Percentiles rank a stretch among this genome's conserved stretches.
These are phyloP conservation scores for Hypericum androsaemum DNA, from an alignment of 345 rosid species.

Conservation along the genomic window DNA sequence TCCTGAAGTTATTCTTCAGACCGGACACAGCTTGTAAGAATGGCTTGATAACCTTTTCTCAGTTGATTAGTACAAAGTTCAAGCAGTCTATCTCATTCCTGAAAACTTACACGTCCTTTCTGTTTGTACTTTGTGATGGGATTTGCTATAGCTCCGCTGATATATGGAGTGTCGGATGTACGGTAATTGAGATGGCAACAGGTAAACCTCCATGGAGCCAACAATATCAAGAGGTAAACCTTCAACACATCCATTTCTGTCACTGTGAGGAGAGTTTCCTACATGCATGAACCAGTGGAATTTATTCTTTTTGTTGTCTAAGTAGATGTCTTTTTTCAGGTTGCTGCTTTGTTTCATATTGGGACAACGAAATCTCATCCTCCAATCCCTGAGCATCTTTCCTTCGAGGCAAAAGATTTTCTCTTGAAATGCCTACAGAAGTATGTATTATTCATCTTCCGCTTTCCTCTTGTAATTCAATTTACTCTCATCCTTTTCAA, in stretches of 20 bases:
- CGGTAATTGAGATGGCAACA: constrained; percentile 30
- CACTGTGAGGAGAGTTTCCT: too few species aligned
- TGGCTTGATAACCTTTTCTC: background rate
- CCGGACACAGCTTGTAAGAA: constrained; percentile 30
- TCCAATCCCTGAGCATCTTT: constrained; percentile 26
- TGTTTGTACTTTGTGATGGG: constrained; percentile 8
- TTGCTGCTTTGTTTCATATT: constrained; percentile 30
- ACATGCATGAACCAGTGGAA: too few species aligned
- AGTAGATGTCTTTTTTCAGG: constrained; percentile 11
- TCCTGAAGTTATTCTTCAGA: constrained; percentile 29
- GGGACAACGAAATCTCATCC: constrained; percentile 30
- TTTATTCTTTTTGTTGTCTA: constrained; percentile 13
- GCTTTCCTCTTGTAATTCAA: background rate
- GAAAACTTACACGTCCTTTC: too few species aligned
- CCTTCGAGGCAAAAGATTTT: constrained; percentile 23
- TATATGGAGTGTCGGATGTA: constrained; percentile 29
- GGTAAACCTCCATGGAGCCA: constrained; percentile 31
- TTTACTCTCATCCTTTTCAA: background rate
- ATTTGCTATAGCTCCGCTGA: constrained; percentile 23
- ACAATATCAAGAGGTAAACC: constrained; percentile 27
- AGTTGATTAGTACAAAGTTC: background rate
- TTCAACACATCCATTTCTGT: constrained; percentile 5
- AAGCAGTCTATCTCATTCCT: too few species aligned
- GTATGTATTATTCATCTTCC: constrained; percentile 3
- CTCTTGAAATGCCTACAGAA: constrained; percentile 26